Evolutionary conservation across 2,329 filamentous ascomycete species (phyloP).

Genomic region (Dactylellina haptotyla): DNA sequence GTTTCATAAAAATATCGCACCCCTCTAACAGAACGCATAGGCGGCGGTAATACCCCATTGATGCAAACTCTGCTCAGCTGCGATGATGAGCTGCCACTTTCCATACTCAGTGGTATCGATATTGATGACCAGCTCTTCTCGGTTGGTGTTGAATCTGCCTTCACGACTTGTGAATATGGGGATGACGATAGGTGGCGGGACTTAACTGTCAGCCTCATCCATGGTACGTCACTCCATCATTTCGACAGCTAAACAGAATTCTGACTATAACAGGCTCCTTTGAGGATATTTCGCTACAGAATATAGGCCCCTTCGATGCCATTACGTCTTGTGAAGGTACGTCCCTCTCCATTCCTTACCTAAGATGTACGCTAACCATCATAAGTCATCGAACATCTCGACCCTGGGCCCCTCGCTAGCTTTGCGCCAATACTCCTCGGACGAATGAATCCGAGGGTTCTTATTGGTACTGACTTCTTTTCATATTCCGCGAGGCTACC

Average conservation of each 20-base stretch:
- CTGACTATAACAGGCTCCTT: constrained; percentile 51
- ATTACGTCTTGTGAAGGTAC: constrained; percentile 57
- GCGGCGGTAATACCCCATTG: constrained; percentile 55
- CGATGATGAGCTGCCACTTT: constrained; percentile 56
- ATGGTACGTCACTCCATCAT: constrained; percentile 45
- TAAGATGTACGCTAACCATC: neutral
- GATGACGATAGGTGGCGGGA: constrained; percentile 55
- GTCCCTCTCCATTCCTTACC: constrained; percentile 5
- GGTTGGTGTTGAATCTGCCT: constrained; percentile 48
- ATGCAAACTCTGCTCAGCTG: constrained; percentile 56
- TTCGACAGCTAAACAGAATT: neutral
- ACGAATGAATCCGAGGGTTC: constrained; percentile 55
- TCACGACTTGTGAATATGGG: constrained; percentile 48
- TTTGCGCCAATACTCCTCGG: constrained; percentile 56
- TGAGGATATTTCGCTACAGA: constrained; percentile 51
- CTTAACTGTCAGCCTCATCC: constrained; percentile 55
- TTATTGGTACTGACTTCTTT: constrained; percentile 12
- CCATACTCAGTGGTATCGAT: constrained; percentile 56
- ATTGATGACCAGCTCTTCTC: constrained; percentile 53
- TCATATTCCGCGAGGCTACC: neutral
- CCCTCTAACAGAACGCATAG: neutral
- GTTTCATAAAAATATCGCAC: neutral
- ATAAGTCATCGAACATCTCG: constrained; percentile 58
- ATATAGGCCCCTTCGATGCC: constrained; percentile 55
- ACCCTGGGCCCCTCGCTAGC: constrained; percentile 55